Base-by-base conservation (phyloP, 768 basidiomycete genomes). In the Tubosaeta brunneosetosa region DNA sequence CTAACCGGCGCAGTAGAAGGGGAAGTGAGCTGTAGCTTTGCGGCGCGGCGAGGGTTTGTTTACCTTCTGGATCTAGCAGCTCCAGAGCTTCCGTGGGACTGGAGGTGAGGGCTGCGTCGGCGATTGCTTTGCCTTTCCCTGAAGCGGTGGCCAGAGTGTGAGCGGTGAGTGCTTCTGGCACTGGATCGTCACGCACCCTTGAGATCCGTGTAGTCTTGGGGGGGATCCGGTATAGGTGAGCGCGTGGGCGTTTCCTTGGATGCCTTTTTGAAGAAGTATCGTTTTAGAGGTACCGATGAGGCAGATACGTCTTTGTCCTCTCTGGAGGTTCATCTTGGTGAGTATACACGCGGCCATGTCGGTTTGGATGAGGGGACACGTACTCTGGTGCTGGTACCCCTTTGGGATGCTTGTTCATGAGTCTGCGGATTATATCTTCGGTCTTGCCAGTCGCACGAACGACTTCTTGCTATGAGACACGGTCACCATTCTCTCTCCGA, bases 371-470 rank as follows among this genome's bases (percentile, higher is more conserved):
- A 13, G 36, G 11, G 16, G 12, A 32, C 8, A 54, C 60, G 26
- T 27, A 58, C 61, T 47, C 49, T 12, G 37, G 11, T 27, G 49
- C n/a, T 3, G 66, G 68, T 0, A 66, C 61, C 0, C 68, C 66
- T 25, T 32, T 36, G n/a, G 68, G 69, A 42, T 64, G 55, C 25
- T 65, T 70, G 33, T 32, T 53, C 9, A 63, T 26, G 40, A 68
- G 56, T 48, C 60, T 52, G 34, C 53, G 52, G 38, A 68, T 64
- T 22, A 66, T 70, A 4, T 60, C 60, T 51, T 62, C 68, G 1
- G 58, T 66, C 55, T 65, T 66, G 3, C 57, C 65, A 16, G 62
- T 51, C 0, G 65, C 66, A n/a, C 58, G 58, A 17, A 69, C 33
- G 12, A 52, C 41, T 51, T 70, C 61, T 57, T 53, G 50, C 68